phyloP scores from a whole-genome alignment of 805 yeast genomes.

The Yarrowia bubula region DNA sequence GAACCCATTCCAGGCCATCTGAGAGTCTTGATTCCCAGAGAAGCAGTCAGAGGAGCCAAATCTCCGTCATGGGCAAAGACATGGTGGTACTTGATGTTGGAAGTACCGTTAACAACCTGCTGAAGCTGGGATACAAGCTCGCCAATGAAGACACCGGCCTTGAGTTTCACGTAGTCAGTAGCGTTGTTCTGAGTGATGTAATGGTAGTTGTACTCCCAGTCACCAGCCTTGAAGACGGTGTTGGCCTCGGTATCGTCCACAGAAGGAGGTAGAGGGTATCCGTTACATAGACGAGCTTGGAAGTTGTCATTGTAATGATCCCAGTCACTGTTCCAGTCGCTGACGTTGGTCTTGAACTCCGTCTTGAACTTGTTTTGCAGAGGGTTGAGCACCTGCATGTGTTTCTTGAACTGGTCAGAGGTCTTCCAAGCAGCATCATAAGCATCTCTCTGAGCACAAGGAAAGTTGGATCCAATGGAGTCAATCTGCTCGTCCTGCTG shows the following conservation, averaged over 20 bases:
- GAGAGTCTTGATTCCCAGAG: slow-evolving; percentile 40
- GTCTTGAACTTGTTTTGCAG: slow-evolving; percentile 38
- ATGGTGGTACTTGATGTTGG: slow-evolving; percentile 41
- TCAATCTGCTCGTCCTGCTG: slow-evolving; percentile 40
- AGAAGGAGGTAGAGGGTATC: slow-evolving; percentile 39
- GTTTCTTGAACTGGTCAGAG: slow-evolving; percentile 29
- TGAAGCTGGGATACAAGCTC: slow-evolving; percentile 41
- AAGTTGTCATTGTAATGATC: slow-evolving; percentile 48
- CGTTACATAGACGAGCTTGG: slow-evolving; percentile 44
- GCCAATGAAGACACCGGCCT: slow-evolving; percentile 42
- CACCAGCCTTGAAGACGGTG: slow-evolving; percentile 46
- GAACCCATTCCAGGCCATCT: slow-evolving; percentile 54
- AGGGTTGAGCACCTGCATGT: slow-evolving; percentile 38
- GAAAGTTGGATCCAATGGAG: slow-evolving; percentile 42
- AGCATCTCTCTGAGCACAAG: slow-evolving; percentile 34
- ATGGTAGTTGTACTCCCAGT: slow-evolving; percentile 47
- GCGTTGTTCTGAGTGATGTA: slow-evolving; percentile 41
- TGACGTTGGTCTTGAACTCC: slow-evolving; percentile 35
- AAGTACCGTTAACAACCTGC: slow-evolving; percentile 37
- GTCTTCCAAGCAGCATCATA: slow-evolving; percentile 1
- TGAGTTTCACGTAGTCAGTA: slow-evolving; percentile 40
- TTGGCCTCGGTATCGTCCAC: slow-evolving; percentile 38
- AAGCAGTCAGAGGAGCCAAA: slow-evolving; percentile 40
- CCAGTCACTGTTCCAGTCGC: slow-evolving; percentile 33
- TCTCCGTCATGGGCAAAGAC: slow-evolving; percentile 48